Evolutionary conservation across 2,329 filamentous ascomycete species (phyloP), one percentile per base, ranked within the genome.

Genomic region (Pestalotiopsis sp.): DNA sequence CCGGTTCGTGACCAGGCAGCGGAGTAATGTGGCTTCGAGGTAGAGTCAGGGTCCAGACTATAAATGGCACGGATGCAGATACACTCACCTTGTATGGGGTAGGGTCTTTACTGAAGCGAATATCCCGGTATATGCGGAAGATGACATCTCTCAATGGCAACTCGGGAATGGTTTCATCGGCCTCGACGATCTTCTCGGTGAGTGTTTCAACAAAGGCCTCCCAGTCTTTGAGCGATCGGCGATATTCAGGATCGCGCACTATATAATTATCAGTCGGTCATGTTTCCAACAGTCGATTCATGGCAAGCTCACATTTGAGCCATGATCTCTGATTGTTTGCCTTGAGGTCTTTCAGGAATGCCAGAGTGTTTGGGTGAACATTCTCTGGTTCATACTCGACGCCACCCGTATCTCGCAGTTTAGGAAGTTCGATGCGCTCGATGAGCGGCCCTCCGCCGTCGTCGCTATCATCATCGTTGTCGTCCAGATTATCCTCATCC

Each of bases 1-100:
- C 94, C 94, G 0, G 94, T 97, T 22, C 94, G 90, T 67, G 92
- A 89, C 90, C 93, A 97, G 26, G 93, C 92, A 48, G 92, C 94
- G 10, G 92, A 92, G 79, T 94, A 97, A 80, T 94, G 89, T 66
- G 93, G 88, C 90, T 93, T 44, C 55, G 48, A 63, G 4, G 13
- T 17, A 38, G 22, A 20, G 17, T 55, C 62, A 35, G 22, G 76
- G 67, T 38, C 64, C 48, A 67, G 66, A 64, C 66, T 64, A 61
- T 55, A 67, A 58, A 64, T 20, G 24, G 10, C 10, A 22, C 14
- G 22, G 30, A 11, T 5, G 11, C 5, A 22, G 11, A 11, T 38
- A 9, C 24, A 44, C 83, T 74, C 81, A 92, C 92, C 86, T 97
- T 97, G 83, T 97, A 97, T 0, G 94, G 94, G 2, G 93, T 96